Percentiles rank a stretch among this genome's conserved stretches.
Evolutionary conservation across 768 basidiomycete species (phyloP).

Genomic region (Agrocybe pediades): DNA sequence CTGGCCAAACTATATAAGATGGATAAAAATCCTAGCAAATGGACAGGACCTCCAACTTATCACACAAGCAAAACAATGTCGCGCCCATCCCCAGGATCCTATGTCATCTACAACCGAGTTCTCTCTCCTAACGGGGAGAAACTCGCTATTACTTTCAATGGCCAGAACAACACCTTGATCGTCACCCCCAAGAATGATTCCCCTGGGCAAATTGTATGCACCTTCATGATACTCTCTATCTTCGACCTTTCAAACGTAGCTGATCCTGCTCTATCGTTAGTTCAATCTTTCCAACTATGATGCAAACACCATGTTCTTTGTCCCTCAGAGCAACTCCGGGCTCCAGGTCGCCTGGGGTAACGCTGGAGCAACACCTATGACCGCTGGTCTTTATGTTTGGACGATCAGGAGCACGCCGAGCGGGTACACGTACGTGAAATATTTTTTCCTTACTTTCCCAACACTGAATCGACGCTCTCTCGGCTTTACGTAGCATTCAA

Average conservation of each 20-base stretch:
- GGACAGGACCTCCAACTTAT: too few relatives aligned
- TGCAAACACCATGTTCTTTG: background rate
- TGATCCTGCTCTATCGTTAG: too few relatives aligned
- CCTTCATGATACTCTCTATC: too few relatives aligned
- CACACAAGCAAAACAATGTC: background rate
- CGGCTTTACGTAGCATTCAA: background rate
- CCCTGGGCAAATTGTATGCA: background rate
- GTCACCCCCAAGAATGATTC: background rate
- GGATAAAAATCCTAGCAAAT: too few relatives aligned
- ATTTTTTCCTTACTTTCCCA: background rate
- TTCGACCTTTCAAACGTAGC: too few relatives aligned
- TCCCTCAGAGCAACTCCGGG: background rate
- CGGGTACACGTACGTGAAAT: background rate
- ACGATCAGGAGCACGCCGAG: background rate
- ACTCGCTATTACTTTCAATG: background rate
- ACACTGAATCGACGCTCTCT: background rate
- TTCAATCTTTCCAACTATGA: background rate
- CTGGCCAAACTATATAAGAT: too few relatives aligned
- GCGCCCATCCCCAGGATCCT: background rate
- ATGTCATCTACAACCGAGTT: constrained; percentile 2
- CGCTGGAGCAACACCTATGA: background rate
- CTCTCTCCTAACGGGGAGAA: background rate
- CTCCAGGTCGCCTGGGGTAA: background rate
- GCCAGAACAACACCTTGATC: background rate
- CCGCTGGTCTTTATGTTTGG: background rate